Evolutionary conservation across 2,329 filamentous ascomycete species (phyloP), one percentile per base, ranked within the genome.

Genomic region (Fusarium robinianum): DNA sequence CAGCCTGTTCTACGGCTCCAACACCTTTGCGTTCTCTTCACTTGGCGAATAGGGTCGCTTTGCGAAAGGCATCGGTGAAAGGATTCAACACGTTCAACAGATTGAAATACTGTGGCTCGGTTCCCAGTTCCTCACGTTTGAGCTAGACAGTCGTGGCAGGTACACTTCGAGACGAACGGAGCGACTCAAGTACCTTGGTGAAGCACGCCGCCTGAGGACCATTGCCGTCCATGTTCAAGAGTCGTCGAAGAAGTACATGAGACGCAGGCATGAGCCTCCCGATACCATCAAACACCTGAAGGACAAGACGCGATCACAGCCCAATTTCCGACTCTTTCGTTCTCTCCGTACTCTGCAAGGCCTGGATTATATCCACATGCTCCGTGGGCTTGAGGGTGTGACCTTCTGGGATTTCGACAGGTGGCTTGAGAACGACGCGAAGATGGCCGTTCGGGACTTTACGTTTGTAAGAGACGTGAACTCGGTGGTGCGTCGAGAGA

Each of bases 11-110:
- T 78, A 78, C 41, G 73, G 74, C 6, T 46, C 62, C 2, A 79
- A 79, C 51, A 73, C 63, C 0, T 78, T 79, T 46, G 71, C 70
- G 0, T 79, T 79, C 53, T 76, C 73, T n/a, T 75, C 72, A n/a
- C 59, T 79, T 0, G 76, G 76, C 31, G 76, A 79, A 57, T 71
- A 74, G 55, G 70, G 70, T 38, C 68, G 73, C 29, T 79, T 79
- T 51, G 68, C 66, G 39, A 55, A 52, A 2, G 70, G 73, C 0
- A 77, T 77, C 15, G 65, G 68, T 1, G 53, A 63, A 4, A 67
- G 72, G 0, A 45, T 72, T 1, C 66, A 73, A n/a, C 63, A 74
- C 0, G 27, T 79, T 0, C 72, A 71, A 35, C 64, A 75, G 21
- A 44, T 79, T 1, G 72, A 77, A 46, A 27, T 79, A 0, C 55